A percentile compares a stretch with the other conserved stretches of the same genome.
Conservation (phyloP, 73 alveolate species). For the Paraurostyla sp. region DNA sequence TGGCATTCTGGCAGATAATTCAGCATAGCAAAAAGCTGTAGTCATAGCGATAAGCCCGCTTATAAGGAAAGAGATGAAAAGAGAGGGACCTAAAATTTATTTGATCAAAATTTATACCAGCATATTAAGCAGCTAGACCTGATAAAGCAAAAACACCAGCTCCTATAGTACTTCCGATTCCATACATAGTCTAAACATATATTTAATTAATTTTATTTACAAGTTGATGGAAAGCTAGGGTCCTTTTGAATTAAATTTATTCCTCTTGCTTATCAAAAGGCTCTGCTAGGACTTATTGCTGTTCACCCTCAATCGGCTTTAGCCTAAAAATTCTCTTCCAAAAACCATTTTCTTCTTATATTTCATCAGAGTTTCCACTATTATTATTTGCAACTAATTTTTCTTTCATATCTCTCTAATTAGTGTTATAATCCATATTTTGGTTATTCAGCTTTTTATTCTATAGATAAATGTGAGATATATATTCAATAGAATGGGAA, state of each 20-base stretch:
- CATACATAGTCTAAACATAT: conserved; percentile 49
- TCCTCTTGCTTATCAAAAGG: not conserved
- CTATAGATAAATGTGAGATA: too few relatives aligned
- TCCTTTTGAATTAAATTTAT: not conserved
- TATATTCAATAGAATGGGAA: too few relatives aligned
- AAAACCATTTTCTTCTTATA: not conserved
- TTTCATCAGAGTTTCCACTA: not conserved
- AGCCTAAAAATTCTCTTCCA: not conserved
- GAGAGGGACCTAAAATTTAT: conserved; percentile 13
- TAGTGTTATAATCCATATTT: too few relatives aligned
- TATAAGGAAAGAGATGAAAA: conserved; percentile 52
- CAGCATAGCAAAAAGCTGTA: conserved; percentile 67
- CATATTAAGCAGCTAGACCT: conserved; percentile 70
- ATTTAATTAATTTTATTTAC: not conserved
- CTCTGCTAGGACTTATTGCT: not conserved
- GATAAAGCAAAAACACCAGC: conserved; percentile 74
- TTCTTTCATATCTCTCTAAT: not conserved
- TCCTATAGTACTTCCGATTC: conserved; percentile 73
- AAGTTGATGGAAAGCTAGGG: not conserved
- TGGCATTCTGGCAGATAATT: conserved; percentile 69
- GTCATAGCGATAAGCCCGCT: conserved; percentile 35
- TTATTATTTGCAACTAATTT: not conserved
- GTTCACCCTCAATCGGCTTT: conserved; percentile 4
- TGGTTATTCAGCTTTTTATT: not conserved
- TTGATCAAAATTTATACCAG: conserved; percentile 52